Evolutionary conservation across 345 rosid genomes (phyloP), one percentile per base, ranked within the genome.

Genomic region (Orychophragmus violaceus): DNA sequence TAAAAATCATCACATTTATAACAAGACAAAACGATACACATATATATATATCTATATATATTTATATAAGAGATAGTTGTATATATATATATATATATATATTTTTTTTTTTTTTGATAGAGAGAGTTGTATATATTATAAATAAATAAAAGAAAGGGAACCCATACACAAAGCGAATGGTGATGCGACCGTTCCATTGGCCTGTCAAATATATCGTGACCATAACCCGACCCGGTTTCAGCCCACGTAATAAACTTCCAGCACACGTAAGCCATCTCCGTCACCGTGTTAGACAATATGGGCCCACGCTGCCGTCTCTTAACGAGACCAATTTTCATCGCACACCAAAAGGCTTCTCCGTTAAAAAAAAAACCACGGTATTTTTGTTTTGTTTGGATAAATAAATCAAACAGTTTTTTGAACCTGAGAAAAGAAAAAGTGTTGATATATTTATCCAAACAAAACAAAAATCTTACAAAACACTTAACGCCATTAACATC

Each of bases 281-380:
- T 33, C 78, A 87, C 89, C 64, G 52, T 41, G 22, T 51, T 42
- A 27, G 69, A 74, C 77, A 74, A 83, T 35, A 73, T 75, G 83
- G 90, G 81, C 64, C 87, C 93, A 51, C 9, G n/a, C 11, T 85
- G 90, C 83, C 81, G 79, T 71, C 82, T 44, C 55, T 57, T 52
- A 57, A 37, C 76, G 6, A 63, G 80, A 82, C 88, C 85, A 69
- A 16, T 13, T 11, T 64, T 71, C 49, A n/a, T 64, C 70, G 24
- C 75, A 39, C 61, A 60, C 46, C 52, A 61, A 61, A n/a, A 50
- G 32, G 25, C 8, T 10, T 64, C 75, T 42, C 88, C 83, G 97
- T 87, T 74, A 77, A 48, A 77, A 35, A n/a, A 3, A 36, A 21
- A 50, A 3, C 5, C 79, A 85, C 89, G 85, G 78, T 64, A 8